A percentile compares a stretch with the other conserved stretches of the same genome.
Conservation (phyloP, 2,329 filamentous ascomycete species). For the Sporothrix humicola region DNA sequence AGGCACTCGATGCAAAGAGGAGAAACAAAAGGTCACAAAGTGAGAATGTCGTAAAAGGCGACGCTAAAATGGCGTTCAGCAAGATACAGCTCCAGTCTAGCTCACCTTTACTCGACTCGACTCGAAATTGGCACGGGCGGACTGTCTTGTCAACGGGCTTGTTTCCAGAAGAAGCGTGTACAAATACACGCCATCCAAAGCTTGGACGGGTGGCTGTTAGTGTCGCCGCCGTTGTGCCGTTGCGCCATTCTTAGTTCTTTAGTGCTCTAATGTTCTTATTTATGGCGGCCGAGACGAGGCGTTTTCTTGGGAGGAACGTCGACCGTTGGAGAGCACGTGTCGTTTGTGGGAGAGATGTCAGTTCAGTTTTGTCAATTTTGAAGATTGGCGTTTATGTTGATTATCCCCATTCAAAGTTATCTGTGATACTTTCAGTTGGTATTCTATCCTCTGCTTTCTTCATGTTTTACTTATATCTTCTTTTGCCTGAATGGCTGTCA, state of each 20-base stretch:
- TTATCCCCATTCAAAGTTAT: too few relatives aligned
- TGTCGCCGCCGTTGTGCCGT: not conserved
- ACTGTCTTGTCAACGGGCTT: not conserved
- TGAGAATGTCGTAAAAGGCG: not conserved
- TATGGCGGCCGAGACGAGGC: not conserved
- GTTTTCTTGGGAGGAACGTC: not conserved
- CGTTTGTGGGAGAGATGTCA: too few relatives aligned
- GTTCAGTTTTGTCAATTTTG: too few relatives aligned
- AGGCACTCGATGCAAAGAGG: not conserved
- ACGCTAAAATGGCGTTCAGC: not conserved
- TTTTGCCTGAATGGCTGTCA: not conserved
- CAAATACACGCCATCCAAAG: not conserved
- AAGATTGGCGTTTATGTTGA: too few relatives aligned
- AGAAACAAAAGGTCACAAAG: not conserved
- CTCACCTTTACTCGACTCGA: not conserved
- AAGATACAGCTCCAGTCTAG: too few relatives aligned
- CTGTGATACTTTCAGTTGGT: not conserved
- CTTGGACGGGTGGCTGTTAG: slow-evolving; percentile 2
- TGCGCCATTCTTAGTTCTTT: not conserved
- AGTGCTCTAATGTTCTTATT: not conserved
- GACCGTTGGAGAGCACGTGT: slow-evolving; percentile 18
- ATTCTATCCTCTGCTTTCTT: not conserved
- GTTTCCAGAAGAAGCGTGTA: not conserved
- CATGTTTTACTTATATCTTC: too few relatives aligned
- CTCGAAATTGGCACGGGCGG: not conserved